Conservation (phyloP, 2,329 filamentous ascomycete species). For the Cladosporium sphaerospermum region DNA sequence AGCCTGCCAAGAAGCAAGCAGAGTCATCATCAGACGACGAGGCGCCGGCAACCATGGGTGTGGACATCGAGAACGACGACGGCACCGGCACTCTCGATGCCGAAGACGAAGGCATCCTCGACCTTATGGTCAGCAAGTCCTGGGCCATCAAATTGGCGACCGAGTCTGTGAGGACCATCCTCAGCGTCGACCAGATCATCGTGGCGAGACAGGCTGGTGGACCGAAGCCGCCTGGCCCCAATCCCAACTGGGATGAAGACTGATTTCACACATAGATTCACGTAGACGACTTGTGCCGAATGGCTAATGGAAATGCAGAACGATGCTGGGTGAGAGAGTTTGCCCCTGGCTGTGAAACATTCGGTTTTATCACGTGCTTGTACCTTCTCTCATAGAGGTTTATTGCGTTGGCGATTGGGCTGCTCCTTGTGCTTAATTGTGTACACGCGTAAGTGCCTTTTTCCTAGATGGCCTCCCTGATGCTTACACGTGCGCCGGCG, state of each 20-base stretch:
- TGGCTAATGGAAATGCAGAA: conserved; percentile 9
- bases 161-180: conserved; percentile 84
- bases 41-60: conserved; percentile 82
- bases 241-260: conserved; percentile 71
- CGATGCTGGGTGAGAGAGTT: background rate
- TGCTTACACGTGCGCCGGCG: too few species aligned
- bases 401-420: too few species aligned
- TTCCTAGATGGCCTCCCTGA: too few species aligned
- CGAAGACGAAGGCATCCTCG: conserved; percentile 80
- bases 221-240: conserved; percentile 91
- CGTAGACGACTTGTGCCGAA: conserved; percentile 5
- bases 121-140: conserved; percentile 83
- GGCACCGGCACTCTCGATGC: conserved; percentile 77
- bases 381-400: too few species aligned
- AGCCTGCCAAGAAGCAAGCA: conserved; percentile 20
- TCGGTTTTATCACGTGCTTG: too few species aligned
- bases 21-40: conserved; percentile 51
- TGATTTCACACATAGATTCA: conserved; percentile 5
- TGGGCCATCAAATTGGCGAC: conserved; percentile 98
- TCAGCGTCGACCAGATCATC: conserved; percentile 98
- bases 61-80: conserved; percentile 87
- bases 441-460: too few species aligned
- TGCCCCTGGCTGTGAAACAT: too few species aligned
- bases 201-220: conserved; percentile 95
- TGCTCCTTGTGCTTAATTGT: too few species aligned